These are phyloP conservation scores for Lignosus rhinocerotis DNA, from an alignment of 1,284 basidiomycete genomes.

Conservation along the genomic window DNA sequence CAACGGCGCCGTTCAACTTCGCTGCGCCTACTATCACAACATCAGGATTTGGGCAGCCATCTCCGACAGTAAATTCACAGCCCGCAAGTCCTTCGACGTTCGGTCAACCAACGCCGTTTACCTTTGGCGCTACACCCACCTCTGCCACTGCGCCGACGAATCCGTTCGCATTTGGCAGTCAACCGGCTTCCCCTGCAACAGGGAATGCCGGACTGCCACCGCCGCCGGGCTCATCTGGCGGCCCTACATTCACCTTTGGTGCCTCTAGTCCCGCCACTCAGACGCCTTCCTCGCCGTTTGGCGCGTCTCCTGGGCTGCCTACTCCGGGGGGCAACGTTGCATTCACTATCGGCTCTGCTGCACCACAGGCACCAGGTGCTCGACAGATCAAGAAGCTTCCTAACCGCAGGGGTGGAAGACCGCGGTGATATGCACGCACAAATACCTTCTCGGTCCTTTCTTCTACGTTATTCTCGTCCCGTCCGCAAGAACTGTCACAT, in stretches of 20 bases:
- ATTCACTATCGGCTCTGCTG: conserved; percentile 37
- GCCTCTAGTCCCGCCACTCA: conserved; percentile 21
- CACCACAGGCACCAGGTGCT: conserved; percentile 21
- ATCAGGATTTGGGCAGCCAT: conserved; percentile 32
- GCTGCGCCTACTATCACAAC: conserved; percentile 19
- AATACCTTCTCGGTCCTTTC: background rate
- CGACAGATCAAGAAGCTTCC: conserved; percentile 36
- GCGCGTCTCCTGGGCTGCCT: conserved; percentile 25
- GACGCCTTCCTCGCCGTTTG: conserved; percentile 30
- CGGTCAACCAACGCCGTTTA: conserved; percentile 25
- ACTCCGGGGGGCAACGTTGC: conserved; percentile 22
- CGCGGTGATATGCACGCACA: conserved; percentile 19
- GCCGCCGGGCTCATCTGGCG: conserved; percentile 26
- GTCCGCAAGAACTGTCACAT: conserved; percentile 19
- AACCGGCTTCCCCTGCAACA: conserved; percentile 38
- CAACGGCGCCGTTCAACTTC: conserved; percentile 27
- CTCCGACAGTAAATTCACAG: conserved; percentile 21
- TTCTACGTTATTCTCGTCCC: conserved; percentile 9
- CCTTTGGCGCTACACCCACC: conserved; percentile 28
- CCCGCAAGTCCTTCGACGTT: conserved; percentile 34
- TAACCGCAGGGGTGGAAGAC: conserved; percentile 30
- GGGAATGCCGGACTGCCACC: conserved; percentile 31
- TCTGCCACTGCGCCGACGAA: conserved; percentile 32
- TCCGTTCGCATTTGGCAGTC: conserved; percentile 34
- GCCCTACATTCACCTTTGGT: conserved; percentile 31